Percentiles rank a stretch among this genome's conserved stretches.
Evolutionary conservation across 192 early-diverging fungal genomes (phyloP).

Genomic region (Pilaira anomala): DNA sequence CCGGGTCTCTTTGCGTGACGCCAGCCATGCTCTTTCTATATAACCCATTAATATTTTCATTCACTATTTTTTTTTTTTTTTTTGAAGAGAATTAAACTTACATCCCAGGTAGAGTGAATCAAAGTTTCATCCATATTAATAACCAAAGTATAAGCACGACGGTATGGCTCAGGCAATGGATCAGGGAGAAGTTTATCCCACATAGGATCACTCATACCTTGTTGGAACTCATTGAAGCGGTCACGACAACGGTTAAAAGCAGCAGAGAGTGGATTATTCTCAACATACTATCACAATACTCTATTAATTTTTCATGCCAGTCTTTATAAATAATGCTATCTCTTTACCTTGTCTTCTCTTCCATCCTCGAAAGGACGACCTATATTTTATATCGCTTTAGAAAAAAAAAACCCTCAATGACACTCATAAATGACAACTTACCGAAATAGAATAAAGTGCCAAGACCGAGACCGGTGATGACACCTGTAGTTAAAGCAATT

Average conservation of each 20-base stretch:
- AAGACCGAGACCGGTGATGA: constrained; percentile 28
- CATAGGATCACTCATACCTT: constrained; percentile 59
- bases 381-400: background rate
- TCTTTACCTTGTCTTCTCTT: constrained; percentile 34
- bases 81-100: constrained; percentile 45
- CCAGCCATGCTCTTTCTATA: constrained; percentile 92
- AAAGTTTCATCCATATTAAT: constrained; percentile 94
- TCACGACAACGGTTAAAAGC: constrained; percentile 33
- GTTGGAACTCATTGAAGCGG: constrained; percentile 28
- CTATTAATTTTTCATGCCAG: background rate
- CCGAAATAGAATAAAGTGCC: constrained; percentile 45
- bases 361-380: constrained; percentile 37
- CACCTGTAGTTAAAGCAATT: constrained; percentile 37
- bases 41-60: background rate
- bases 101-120: constrained; percentile 90
- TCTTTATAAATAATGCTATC: background rate
- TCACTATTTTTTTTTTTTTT: too few relatives aligned
- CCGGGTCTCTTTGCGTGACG: constrained; percentile 94
- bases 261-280: constrained; percentile 25
- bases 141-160: constrained; percentile 87
- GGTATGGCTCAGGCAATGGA: constrained; percentile 80
- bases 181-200: constrained; percentile 92
- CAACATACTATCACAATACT: constrained; percentile 24
- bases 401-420: too few relatives aligned
- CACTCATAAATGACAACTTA: constrained; percentile 15